Conservation (phyloP, 1,284 basidiomycete genomes). For the Trametes versicolor region DNA sequence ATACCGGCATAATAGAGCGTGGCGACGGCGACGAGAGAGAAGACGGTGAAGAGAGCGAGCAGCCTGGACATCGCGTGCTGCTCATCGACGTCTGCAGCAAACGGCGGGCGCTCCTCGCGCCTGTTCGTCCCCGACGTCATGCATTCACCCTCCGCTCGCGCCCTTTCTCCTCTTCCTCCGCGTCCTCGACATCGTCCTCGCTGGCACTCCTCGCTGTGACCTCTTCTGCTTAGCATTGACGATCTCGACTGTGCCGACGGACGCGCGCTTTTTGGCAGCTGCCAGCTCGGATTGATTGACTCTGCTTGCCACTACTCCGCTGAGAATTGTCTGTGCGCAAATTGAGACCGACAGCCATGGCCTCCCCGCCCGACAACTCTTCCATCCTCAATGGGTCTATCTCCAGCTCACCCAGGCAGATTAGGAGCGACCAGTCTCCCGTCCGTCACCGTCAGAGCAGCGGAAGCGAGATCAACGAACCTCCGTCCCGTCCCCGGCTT, state of each 20-base stretch:
- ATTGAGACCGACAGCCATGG: slow-evolving; percentile 32
- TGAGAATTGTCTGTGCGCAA: slow-evolving; percentile 3
- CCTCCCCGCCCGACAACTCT: slow-evolving; percentile 41
- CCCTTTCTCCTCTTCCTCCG: slow-evolving; percentile 16
- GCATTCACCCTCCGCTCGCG: slow-evolving; percentile 28
- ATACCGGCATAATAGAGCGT: slow-evolving; percentile 41
- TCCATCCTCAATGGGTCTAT: slow-evolving; percentile 41
- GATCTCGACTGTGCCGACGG: background rate
- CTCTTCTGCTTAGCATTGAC: background rate
- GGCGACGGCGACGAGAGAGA: slow-evolving; percentile 37
- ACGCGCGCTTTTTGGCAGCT: background rate
- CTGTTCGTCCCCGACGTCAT: slow-evolving; percentile 32
- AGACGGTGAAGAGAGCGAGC: slow-evolving; percentile 32
- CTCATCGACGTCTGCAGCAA: slow-evolving; percentile 34
- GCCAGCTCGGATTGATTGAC: background rate
- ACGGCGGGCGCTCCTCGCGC: slow-evolving; percentile 24
- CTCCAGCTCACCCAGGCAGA: slow-evolving; percentile 55
- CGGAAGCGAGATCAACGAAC: slow-evolving; percentile 54
- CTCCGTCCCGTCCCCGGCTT: slow-evolving; percentile 55
- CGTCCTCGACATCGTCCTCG: slow-evolving; percentile 13
- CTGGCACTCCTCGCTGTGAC: background rate
- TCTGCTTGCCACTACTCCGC: background rate
- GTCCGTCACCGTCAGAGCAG: slow-evolving; percentile 51
- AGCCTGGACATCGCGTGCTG: slow-evolving; percentile 32
- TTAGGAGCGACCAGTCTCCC: slow-evolving; percentile 48